Base-by-base conservation (phyloP, 306 rosid genomes). In the Prinsepia uniflora region DNA sequence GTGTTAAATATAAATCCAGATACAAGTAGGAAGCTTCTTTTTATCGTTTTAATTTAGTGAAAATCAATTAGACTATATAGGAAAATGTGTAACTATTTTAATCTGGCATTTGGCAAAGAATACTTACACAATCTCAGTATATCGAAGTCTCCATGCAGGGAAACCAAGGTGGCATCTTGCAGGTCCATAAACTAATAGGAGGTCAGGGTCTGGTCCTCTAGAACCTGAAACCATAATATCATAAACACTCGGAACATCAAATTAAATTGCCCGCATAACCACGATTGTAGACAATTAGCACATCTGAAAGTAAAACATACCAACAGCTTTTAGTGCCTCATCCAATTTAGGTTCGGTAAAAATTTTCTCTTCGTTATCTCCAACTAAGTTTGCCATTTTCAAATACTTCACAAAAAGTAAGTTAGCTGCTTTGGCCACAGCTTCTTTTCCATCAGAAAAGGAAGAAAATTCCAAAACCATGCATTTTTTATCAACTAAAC, bases 81-180 rank as follows among this genome's bases (percentile, higher is more conserved):
- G 55, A 70, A 63, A 20, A 54, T 43, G 22, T 18, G 5, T 12
- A 45, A 58, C 22, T 54, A 42, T 46, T 24, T 45, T 52, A 40
- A 72, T 48, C 62, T 24, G 34, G n/a, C 1, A 61, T 17, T 3
- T 12, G 54, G 15, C 5, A 6, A 65, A 48, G 63, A 71, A 59
- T 43, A 89, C 96, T 83, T 70, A 92, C 98, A 90, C 68, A 61
- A 90, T 93, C 90, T 93, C 97, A 8, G 98, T 84, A 73, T 93
- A 88, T 34, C 84, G 87, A 20, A 93, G 78, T 79, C 97, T 88
- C 98, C 98, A 93, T 55, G 96, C 89, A 64, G 98, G 94, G 79
- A 90, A 93, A 75, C 98, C 97, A 47, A 88, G 88, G 79, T 93
- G 98, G 82, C 96, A 88, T 80, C 98, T 88, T 48, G 80, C 84